phyloP scores from a whole-genome alignment of 2,329 filamentous ascomycete genomes.

The Cladosporium phlei region DNA sequence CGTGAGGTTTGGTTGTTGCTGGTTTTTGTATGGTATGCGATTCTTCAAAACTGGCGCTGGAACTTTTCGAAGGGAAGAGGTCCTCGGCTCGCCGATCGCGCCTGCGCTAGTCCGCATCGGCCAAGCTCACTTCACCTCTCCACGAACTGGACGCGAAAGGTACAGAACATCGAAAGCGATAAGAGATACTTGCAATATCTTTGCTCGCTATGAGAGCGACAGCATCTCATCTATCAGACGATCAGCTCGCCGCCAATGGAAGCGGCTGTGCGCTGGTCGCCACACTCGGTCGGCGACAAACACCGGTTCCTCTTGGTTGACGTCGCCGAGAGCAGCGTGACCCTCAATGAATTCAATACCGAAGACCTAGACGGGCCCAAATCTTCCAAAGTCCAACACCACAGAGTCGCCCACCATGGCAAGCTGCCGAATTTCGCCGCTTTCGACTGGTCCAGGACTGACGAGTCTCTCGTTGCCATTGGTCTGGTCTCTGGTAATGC shows the following conservation, averaged over 20 bases:
- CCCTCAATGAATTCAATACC: constrained; percentile 49
- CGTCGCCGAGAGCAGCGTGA: constrained; percentile 55
- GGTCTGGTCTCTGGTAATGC: constrained; percentile 72
- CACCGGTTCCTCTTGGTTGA: constrained; percentile 60
- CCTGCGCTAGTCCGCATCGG: neutral
- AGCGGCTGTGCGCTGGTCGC: constrained; percentile 60
- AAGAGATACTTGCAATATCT: too few species aligned
- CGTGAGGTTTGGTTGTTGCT: neutral
- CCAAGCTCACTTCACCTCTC: constrained; percentile 7
- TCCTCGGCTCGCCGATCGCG: neutral
- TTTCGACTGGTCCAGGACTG: constrained; percentile 60
- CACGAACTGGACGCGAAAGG: too few species aligned
- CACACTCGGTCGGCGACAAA: constrained; percentile 48
- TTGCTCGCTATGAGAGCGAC: too few species aligned
- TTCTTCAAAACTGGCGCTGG: too few species aligned
- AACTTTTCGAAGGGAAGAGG: constrained; percentile 1
- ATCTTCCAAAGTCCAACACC: constrained; percentile 46
- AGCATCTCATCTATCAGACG: neutral
- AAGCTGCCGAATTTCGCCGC: constrained; percentile 58
- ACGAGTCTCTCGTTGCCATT: constrained; percentile 65
- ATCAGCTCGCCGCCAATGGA: constrained; percentile 41
- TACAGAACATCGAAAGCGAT: too few species aligned
- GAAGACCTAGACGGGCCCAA: neutral
- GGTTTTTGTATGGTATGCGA: too few species aligned
- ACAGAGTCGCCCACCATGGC: constrained; percentile 44